Base-by-base conservation (phyloP, 176 grass and related monocot species). In the Carex kokanica region DNA sequence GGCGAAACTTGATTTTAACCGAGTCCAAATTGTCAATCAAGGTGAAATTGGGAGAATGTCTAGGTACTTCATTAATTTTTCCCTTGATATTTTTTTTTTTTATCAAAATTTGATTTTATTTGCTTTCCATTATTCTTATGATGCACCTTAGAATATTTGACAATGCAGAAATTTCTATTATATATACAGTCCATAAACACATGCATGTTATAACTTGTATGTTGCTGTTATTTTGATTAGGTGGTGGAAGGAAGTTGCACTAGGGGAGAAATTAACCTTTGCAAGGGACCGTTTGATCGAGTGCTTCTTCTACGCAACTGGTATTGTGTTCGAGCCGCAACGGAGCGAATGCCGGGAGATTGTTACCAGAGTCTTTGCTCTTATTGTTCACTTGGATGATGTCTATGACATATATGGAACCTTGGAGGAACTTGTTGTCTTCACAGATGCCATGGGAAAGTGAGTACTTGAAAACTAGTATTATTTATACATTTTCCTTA, bases 351-450 rank as follows among this genome's bases (percentile, higher is more conserved):
- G 79, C 3, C 78, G 87, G 0, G 79, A 89, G 57, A 52, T 40
- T 1, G 15, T 91, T 6, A 74, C 92, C 12, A 94, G 81, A 85
- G 7, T 58, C 0, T 27, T 8, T 12, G 6, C 51, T 74, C 63
- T 94, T 0, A 53, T 88, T 20, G 34, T 88, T 3, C 56, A 59
- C 16, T 56, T 94, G 31, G 92, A 94, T 55, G 89, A 94, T 84
- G 71, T 91, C 0, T 94, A 89, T 60, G 92, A 94, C 75, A 58
- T 94, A 0, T 94, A 94, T 47, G 87, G 92, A 55, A 89, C 83
- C 0, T 43, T 84, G 0, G 89, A 89, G 4, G 92, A 94, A 81
- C 79, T 94, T 5, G 5, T 8, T 8, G 60, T 88, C 0, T 89
- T 91, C 83, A 94, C 92, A 0, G 29, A 83, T n/a, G 83, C 79